These are phyloP conservation scores for Hyphodiscus hymeniophilus DNA, from an alignment of 495 filamentous ascomycete genomes.

Conservation along the genomic window DNA sequence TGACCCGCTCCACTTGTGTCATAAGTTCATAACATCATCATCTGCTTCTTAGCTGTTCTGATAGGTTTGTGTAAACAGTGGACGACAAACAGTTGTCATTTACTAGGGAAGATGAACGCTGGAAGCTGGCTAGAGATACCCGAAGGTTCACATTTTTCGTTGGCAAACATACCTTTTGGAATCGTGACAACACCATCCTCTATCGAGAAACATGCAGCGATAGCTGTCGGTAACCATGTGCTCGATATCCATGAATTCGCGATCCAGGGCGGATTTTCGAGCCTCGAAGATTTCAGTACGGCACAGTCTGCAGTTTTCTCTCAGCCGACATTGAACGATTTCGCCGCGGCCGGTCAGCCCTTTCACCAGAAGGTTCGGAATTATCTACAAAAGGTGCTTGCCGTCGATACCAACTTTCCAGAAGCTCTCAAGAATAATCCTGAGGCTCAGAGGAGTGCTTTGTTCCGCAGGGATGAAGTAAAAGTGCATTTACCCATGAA, in stretches of 20 bases:
- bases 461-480: neutral
- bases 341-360: neutral
- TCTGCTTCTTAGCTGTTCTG: too few species aligned
- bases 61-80: too few species aligned
- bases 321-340: neutral
- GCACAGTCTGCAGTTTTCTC: neutral
- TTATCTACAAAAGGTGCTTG: too few species aligned
- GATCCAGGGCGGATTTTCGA: neutral
- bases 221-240: neutral
- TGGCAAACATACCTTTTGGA: neutral
- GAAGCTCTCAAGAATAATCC: neutral
- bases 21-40: too few species aligned
- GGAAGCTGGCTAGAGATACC: neutral
- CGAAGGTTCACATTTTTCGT: neutral
- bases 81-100: too few species aligned
- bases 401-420: neutral
- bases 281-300: neutral
- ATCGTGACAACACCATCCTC: neutral
- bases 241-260: neutral
- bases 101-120: too few species aligned
- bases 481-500: constrained; percentile 6
- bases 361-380: neutral
- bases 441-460: neutral
- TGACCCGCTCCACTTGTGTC: too few species aligned
- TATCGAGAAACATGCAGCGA: neutral